Conservation (phyloP, 345 rosid genomes). For the Gynandropsis gynandra region DNA sequence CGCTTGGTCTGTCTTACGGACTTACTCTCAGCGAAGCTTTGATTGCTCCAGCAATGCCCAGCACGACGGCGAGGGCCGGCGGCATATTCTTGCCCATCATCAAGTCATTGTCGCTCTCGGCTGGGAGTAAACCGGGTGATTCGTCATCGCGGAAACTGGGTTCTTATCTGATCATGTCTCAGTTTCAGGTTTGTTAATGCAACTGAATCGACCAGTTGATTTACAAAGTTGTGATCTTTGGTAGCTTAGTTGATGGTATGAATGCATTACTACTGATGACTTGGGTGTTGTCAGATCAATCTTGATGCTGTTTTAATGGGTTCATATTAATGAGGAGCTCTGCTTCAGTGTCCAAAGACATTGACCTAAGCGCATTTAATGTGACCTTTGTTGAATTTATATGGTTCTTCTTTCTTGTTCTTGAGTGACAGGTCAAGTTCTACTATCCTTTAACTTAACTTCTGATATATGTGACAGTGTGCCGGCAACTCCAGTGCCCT, state of each 20-base stretch:
- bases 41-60: conserved; percentile 97
- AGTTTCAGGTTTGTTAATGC: conserved; percentile 59
- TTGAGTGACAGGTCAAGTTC: too few species aligned
- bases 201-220: neutral
- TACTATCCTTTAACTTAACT: too few species aligned
- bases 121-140: conserved; percentile 79
- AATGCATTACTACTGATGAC: neutral
- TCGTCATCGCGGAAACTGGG: conserved; percentile 70
- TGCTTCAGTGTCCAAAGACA: too few species aligned
- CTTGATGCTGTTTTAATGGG: too few species aligned
- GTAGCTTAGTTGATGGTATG: neutral
- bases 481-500: conserved; percentile 82
- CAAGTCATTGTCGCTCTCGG: conserved; percentile 66
- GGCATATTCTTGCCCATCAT: conserved; percentile 93
- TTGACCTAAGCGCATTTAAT: too few species aligned
- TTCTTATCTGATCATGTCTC: conserved; percentile 66
- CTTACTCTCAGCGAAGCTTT: conserved; percentile 82
- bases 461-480: conserved; percentile 45
- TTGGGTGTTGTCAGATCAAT: too few species aligned
- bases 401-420: too few species aligned
- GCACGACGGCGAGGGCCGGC: conserved; percentile 93
- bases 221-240: neutral
- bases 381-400: too few species aligned
- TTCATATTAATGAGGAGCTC: too few species aligned
- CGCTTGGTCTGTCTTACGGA: conserved; percentile 87